Evolutionary conservation across 805 yeast species (phyloP).

Genomic region (Torulaspora indica): DNA sequence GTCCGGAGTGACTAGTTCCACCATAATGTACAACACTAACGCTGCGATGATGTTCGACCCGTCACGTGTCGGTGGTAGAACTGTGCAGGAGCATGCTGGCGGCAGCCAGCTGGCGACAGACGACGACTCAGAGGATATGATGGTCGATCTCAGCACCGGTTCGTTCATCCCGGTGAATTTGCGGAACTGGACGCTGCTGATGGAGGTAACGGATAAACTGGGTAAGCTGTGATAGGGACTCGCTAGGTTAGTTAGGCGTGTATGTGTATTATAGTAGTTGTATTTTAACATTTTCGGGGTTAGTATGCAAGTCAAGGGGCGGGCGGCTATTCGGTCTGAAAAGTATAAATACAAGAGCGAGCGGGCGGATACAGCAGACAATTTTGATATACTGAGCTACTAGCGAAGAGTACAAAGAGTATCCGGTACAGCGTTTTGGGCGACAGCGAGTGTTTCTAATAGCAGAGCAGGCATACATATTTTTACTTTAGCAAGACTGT

Average conservation of each 20-base stretch:
- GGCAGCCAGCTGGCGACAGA: constrained; percentile 1
- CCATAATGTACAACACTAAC: constrained; percentile 1
- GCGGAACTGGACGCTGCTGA: constrained; percentile 24
- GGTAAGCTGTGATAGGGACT: constrained; percentile 18
- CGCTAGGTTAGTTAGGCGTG: neutral
- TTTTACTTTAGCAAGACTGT: no score
- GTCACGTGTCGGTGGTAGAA: neutral
- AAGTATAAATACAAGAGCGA: neutral
- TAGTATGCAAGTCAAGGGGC: neutral
- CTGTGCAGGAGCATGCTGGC: neutral
- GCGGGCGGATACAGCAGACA: no score
- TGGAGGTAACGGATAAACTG: constrained; percentile 28
- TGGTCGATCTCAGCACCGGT: constrained; percentile 33
- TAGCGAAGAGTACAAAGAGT: no score
- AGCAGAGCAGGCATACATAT: no score
- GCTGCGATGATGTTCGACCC: neutral
- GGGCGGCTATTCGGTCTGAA: neutral
- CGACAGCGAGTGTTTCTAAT: no score
- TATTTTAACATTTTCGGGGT: neutral
- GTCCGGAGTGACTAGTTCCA: neutral
- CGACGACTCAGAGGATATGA: constrained; percentile 29
- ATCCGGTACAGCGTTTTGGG: no score
- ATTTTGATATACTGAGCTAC: no score
- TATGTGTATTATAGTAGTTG: neutral
- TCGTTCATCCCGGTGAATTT: constrained; percentile 28